Base-by-base conservation (phyloP, 805 yeast genomes). In the Barnettozyma populi region DNA sequence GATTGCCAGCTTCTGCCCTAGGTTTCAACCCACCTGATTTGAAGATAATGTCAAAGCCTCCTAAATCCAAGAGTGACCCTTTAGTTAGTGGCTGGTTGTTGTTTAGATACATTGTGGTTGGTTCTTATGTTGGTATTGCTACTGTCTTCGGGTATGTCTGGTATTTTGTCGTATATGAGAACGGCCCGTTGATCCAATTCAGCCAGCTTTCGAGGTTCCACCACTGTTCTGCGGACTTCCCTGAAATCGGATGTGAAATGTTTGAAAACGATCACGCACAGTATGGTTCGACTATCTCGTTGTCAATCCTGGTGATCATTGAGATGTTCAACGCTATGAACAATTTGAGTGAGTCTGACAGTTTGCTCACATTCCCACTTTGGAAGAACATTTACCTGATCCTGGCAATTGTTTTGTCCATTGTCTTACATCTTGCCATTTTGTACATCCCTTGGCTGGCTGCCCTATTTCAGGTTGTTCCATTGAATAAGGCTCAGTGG, bases 1-100 rank as follows among this genome's bases (percentile, higher is more conserved):
- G 82, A 44, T 67, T 78, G 60, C 82, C 82, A 42, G 82, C 82
- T 23, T 76, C 80, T 64, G 82, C 82, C 0, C 67, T 78, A 52
- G 81, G 82, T 10, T 69, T 69, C 59, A 70, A 69, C 46, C 74
- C 74, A 4, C 70, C 73, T 8, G 73, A 69, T 44, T 50, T 59
- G 44, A 66, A 61, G 35, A 65, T 65, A 47, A 69, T 69, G 74
- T 51, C 56, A 3, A 58, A 69, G 34, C 63, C 61, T n/a, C 74
- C 73, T 19, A 64, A 69, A 35, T 60, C 68, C 1, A 59, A 59
- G 24, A 62, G 67, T 42, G 74, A 69, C 44, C 71, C 72, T 2
- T 46, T 69, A 29, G 70, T 69, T 10, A 62, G 67, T 47, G 50
- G 60, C 3, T 68, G 73, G 72, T 55, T 69, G 39, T 58, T 69